Conservation (phyloP, 345 rosid genomes). For the Populus pruinosa region DNA sequence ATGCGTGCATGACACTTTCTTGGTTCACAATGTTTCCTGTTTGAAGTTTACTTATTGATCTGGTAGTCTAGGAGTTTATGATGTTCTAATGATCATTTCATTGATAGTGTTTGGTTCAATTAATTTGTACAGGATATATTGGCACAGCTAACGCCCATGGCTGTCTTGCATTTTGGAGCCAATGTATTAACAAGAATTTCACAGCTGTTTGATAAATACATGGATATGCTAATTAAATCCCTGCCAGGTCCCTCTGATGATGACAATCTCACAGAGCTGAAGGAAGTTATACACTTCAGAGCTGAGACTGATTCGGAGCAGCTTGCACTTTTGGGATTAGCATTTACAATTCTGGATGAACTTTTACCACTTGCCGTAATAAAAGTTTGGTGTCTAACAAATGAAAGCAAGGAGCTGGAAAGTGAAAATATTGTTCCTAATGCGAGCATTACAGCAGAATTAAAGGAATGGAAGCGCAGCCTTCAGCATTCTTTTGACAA, state of each 20-base stretch:
- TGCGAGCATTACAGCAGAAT: slow-evolving; percentile 48
- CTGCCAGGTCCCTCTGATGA: slow-evolving; percentile 90
- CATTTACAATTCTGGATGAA: slow-evolving; percentile 86
- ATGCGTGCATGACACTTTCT: neutral
- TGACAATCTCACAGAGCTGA: slow-evolving; percentile 73
- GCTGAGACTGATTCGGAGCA: slow-evolving; percentile 93
- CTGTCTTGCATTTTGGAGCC: slow-evolving; percentile 75
- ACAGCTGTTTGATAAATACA: slow-evolving; percentile 75
- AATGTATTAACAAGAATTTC: slow-evolving; percentile 67
- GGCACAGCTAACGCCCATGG: slow-evolving; percentile 71
- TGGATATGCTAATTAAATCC: slow-evolving; percentile 71
- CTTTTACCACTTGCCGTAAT: slow-evolving; percentile 59
- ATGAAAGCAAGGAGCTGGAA: slow-evolving; percentile 43
- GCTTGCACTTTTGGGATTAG: slow-evolving; percentile 87
- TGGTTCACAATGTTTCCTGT: neutral
- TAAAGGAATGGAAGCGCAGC: slow-evolving; percentile 87
- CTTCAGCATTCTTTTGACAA: slow-evolving; percentile 89
- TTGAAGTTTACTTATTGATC: slow-evolving; percentile 1
- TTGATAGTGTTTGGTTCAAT: slow-evolving; percentile 12
- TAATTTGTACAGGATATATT: slow-evolving; percentile 63
- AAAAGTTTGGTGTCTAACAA: slow-evolving; percentile 60
- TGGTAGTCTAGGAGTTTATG: neutral
- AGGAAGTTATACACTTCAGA: slow-evolving; percentile 64
- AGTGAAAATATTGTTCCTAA: slow-evolving; percentile 41
- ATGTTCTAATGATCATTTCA: slow-evolving; percentile 1